Evolutionary conservation across 1,284 basidiomycete species (phyloP).

Genomic region (Heterobasidion annosum): DNA sequence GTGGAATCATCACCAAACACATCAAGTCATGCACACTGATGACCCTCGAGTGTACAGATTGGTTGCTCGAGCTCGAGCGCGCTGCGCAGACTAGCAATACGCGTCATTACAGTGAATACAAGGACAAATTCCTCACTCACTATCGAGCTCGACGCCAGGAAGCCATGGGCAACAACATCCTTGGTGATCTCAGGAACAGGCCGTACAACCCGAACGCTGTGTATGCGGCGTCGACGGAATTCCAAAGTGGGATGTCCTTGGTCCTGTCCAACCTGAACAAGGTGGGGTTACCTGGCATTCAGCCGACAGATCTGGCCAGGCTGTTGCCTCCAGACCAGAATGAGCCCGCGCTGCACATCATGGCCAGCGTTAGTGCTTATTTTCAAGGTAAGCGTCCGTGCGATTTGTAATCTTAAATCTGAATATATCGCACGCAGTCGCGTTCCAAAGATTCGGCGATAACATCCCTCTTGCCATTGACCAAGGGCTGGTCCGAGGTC

Average conservation of each 20-base stretch:
- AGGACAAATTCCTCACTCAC: conserved; percentile 19
- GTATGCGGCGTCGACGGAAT: not conserved
- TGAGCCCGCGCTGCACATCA: conserved; percentile 51
- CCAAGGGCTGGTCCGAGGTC: conserved; percentile 41
- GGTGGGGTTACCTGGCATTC: conserved; percentile 33
- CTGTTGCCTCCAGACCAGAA: conserved; percentile 43
- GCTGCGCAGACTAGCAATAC: conserved; percentile 23
- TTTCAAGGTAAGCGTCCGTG: conserved; percentile 46
- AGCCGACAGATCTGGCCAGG: conserved; percentile 37
- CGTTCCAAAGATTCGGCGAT: conserved; percentile 62
- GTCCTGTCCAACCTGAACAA: conserved; percentile 31
- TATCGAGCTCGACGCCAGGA: conserved; percentile 15
- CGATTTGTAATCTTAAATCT: not conserved
- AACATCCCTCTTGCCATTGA: conserved; percentile 58
- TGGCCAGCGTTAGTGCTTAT: conserved; percentile 65
- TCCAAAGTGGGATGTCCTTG: conserved; percentile 7
- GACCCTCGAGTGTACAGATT: conserved; percentile 29
- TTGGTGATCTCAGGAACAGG: not conserved
- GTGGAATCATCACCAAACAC: conserved; percentile 38
- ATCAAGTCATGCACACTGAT: conserved; percentile 30
- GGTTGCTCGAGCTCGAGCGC: conserved; percentile 20
- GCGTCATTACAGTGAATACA: conserved; percentile 20
- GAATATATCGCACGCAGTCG: conserved; percentile 29
- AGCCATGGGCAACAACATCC: conserved; percentile 6
- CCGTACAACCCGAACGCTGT: too few relatives aligned